phyloP scores from a whole-genome alignment of 441 rosid species.

The Erodium moschatum region DNA sequence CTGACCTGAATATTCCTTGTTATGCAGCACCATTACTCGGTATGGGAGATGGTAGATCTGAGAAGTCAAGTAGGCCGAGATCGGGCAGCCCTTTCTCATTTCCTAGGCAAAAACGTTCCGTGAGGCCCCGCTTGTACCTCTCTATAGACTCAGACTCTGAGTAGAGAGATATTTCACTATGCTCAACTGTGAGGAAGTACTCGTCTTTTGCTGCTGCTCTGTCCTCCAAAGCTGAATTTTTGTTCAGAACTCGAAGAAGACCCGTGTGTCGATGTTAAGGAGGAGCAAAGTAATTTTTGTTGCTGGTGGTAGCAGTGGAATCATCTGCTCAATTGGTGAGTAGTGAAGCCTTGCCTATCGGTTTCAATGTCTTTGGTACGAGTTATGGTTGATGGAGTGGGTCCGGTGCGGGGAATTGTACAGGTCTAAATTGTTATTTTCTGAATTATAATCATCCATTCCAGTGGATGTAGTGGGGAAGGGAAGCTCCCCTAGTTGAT shows the following conservation, averaged over 20 bases:
- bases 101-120: constrained; percentile 88
- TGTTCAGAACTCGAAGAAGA: neutral
- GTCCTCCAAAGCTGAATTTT: constrained; percentile 2
- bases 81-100: constrained; percentile 61
- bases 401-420: constrained; percentile 16
- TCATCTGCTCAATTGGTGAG: constrained; percentile 26
- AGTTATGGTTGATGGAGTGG: too few species aligned
- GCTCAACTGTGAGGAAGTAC: neutral
- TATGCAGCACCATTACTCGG: constrained; percentile 57
- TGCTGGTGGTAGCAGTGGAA: constrained; percentile 22
- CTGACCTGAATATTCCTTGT: too few species aligned
- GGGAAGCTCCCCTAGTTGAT: too few species aligned
- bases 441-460: constrained; percentile 1
- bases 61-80: constrained; percentile 61
- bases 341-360: neutral
- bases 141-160: constrained; percentile 82
- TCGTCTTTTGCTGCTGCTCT: neutral
- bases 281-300: constrained; percentile 1
- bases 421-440: constrained; percentile 24
- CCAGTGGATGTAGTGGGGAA: too few species aligned
- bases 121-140: constrained; percentile 57
- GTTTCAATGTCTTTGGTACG: too few species aligned
- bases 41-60: constrained; percentile 60
- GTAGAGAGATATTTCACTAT: constrained; percentile 23
- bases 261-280: neutral